A percentile compares a stretch with the other conserved stretches of the same genome.
phyloP scores from a whole-genome alignment of 179 eudicot genomes.

The Silene vulgaris region DNA sequence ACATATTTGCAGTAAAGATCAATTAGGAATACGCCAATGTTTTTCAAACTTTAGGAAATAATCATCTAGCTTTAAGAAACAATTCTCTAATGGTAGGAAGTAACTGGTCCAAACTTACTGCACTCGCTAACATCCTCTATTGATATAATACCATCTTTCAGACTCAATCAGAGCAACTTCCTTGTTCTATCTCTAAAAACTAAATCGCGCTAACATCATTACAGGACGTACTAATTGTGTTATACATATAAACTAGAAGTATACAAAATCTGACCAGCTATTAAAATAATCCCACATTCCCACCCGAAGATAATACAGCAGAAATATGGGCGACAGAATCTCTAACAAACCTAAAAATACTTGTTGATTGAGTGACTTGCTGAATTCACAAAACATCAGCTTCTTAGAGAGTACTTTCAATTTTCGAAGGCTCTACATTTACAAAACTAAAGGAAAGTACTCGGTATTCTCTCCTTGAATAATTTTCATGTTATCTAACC shows the following conservation, averaged over 20 bases:
- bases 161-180: neutral
- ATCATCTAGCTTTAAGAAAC: neutral
- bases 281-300: neutral
- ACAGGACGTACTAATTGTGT: neutral
- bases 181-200: neutral
- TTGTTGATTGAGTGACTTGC: neutral
- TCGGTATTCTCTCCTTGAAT: neutral
- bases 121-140: neutral
- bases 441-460: neutral
- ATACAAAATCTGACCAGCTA: neutral
- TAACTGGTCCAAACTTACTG: neutral
- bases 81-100: neutral
- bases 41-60: neutral
- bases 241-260: neutral
- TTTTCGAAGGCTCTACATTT: neutral
- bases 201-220: neutral
- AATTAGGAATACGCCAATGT: neutral
- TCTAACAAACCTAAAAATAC: neutral
- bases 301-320: neutral
- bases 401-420: neutral
- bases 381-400: conserved; percentile 2
- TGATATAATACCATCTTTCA: neutral
- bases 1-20: neutral
- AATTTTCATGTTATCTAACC: no score
- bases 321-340: neutral